Conservation (phyloP, 345 rosid species). For the Atalantia buxifolia region DNA sequence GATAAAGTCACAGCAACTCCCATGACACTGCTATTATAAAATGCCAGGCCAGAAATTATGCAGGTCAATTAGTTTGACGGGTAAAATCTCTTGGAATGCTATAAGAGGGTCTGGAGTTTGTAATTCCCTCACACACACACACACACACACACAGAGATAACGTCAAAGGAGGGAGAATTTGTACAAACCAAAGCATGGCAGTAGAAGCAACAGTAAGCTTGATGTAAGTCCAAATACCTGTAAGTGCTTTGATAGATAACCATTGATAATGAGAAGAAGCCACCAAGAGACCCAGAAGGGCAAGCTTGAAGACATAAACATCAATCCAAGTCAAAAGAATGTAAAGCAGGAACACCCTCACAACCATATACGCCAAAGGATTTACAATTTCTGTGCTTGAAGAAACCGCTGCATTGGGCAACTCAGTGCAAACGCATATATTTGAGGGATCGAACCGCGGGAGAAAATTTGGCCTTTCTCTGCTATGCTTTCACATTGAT, state of each 20-base stretch:
- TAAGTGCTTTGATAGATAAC: slow-evolving; percentile 52
- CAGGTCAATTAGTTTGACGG: too few relatives aligned
- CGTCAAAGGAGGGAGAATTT: not conserved
- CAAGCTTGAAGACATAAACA: slow-evolving; percentile 41
- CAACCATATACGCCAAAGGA: slow-evolving; percentile 73
- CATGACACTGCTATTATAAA: too few relatives aligned
- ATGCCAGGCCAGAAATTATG: too few relatives aligned
- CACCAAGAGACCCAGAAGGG: slow-evolving; percentile 84
- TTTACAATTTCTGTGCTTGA: slow-evolving; percentile 95
- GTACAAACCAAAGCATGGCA: slow-evolving; percentile 72
- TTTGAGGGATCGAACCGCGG: slow-evolving; percentile 67
- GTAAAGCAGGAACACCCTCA: slow-evolving; percentile 66
- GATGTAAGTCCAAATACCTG: slow-evolving; percentile 88
- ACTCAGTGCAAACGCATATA: slow-evolving; percentile 69
- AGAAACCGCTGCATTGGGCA: slow-evolving; percentile 90
- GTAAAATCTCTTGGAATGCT: too few relatives aligned
- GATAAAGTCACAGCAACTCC: too few relatives aligned
- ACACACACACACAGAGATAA: not conserved
- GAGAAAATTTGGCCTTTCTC: slow-evolving; percentile 67
- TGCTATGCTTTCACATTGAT: slow-evolving; percentile 57
- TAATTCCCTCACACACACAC: too few relatives aligned
- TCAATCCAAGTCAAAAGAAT: slow-evolving; percentile 57
- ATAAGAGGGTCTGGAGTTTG: too few relatives aligned
- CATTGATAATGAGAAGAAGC: slow-evolving; percentile 44
- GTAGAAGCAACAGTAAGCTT: slow-evolving; percentile 84